phyloP scores from a whole-genome alignment of 176 grass and related monocot species.

The Bothriochloa decipiens region DNA sequence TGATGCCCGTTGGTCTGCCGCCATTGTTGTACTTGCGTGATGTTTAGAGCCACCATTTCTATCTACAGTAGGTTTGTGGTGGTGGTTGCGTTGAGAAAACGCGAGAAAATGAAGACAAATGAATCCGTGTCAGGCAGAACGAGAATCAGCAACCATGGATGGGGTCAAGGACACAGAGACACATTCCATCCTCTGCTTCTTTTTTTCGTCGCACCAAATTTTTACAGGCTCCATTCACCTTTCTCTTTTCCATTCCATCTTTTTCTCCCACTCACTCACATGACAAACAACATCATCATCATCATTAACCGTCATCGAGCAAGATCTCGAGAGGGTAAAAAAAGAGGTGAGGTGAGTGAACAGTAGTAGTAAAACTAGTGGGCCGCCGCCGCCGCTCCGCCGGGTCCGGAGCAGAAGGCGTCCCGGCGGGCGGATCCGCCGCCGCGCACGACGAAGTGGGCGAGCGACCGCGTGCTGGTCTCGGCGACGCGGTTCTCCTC shows the following conservation, averaged over 20 bases:
- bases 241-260: neutral
- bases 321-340: neutral
- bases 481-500: constrained; percentile 57
- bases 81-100: neutral
- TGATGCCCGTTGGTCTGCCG: neutral
- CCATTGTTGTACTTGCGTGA: neutral
- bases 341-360: no score
- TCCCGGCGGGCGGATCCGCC: constrained; percentile 40
- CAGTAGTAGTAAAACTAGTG: neutral
- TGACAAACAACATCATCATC: constrained; percentile 26
- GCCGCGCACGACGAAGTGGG: constrained; percentile 72
- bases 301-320: constrained; percentile 17
- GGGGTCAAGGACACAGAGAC: neutral
- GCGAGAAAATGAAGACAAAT: neutral
- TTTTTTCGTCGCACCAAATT: neutral
- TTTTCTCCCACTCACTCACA: neutral
- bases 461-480: constrained; percentile 58
- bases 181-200: neutral
- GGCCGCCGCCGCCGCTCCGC: neutral
- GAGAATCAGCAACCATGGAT: neutral
- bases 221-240: constrained; percentile 25
- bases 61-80: no score
- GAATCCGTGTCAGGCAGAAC: neutral
- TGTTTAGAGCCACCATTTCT: neutral
- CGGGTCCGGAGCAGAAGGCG: constrained; percentile 55